These are phyloP conservation scores for Claviceps sp. DNA, from an alignment of 2,329 filamentous ascomycete genomes.

Conservation along the genomic window DNA sequence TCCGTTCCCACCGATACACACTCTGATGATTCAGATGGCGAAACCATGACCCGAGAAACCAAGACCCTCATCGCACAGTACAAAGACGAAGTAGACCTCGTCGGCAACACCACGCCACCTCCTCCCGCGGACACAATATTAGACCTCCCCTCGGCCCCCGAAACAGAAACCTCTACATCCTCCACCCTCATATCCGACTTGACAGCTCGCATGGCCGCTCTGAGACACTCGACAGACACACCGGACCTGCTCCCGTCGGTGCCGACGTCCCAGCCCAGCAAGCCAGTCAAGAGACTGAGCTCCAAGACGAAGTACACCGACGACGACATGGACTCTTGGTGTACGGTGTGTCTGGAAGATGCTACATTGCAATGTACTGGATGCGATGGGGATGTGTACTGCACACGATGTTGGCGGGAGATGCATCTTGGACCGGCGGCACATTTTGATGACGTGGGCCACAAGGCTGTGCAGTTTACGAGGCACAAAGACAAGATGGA, in stretches of 20 bases:
- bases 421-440: conserved; percentile 61
- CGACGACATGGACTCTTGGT: conserved; percentile 65
- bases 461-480: conserved; percentile 51
- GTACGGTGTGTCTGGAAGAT: conserved; percentile 70
- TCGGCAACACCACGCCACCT: conserved; percentile 5
- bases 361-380: conserved; percentile 59
- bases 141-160: not conserved
- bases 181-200: conserved; percentile 25
- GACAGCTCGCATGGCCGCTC: conserved; percentile 37
- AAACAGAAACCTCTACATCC: conserved; percentile 1
- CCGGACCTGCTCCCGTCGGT: conserved; percentile 34
- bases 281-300: conserved; percentile 24
- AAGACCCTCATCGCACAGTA: conserved; percentile 32
- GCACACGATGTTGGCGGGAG: conserved; percentile 65
- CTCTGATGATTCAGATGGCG: conserved; percentile 36
- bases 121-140: not conserved
- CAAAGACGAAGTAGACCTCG: conserved; percentile 31
- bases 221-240: conserved; percentile 23
- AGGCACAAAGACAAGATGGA: conserved; percentile 21
- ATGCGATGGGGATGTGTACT: conserved; percentile 63
- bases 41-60: conserved; percentile 31
- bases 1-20: conserved; percentile 17
- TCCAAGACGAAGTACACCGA: conserved; percentile 41
- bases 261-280: conserved; percentile 34
- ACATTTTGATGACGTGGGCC: conserved; percentile 55